Conservation (phyloP, 1,284 basidiomycete genomes). For the Takashimella koratensis region DNA sequence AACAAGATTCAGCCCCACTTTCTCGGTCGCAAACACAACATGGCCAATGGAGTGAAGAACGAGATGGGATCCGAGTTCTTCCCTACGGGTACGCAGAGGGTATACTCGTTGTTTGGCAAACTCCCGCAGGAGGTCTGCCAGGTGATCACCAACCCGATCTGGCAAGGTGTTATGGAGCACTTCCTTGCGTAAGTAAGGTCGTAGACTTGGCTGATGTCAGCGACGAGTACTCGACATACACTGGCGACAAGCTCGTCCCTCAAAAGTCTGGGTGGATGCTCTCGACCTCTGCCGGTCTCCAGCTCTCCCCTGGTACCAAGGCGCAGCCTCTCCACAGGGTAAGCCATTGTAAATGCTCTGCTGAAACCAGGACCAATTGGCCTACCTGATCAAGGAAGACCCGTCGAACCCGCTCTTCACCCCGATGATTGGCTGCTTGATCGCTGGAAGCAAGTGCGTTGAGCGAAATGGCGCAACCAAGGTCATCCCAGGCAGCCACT, state of each 20-base stretch:
- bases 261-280: slow-evolving; percentile 22
- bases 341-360: background rate
- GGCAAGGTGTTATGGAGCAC: slow-evolving; percentile 21
- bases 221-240: slow-evolving; percentile 19
- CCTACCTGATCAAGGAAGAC: slow-evolving; percentile 14
- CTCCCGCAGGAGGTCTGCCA: slow-evolving; percentile 15
- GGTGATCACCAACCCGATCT: slow-evolving; percentile 13
- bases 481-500: slow-evolving; percentile 22
- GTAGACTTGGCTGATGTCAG: slow-evolving; percentile 3
- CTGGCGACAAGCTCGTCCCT: slow-evolving; percentile 17
- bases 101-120: slow-evolving; percentile 19
- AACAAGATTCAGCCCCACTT: slow-evolving; percentile 21
- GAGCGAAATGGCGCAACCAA: slow-evolving; percentile 20
- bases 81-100: slow-evolving; percentile 17
- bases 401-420: slow-evolving; percentile 17
- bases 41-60: slow-evolving; percentile 10
- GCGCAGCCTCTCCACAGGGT: slow-evolving; percentile 20
- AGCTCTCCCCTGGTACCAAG: slow-evolving; percentile 17
- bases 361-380: slow-evolving; percentile 18
- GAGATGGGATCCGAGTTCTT: slow-evolving; percentile 25
- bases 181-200: slow-evolving; percentile 15
- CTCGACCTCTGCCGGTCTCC: slow-evolving; percentile 16
- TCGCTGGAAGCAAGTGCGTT: slow-evolving; percentile 19
- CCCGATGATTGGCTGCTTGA: slow-evolving; percentile 22
- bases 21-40: slow-evolving; percentile 5